These are phyloP conservation scores for Macrolepiota albuminosa DNA, from an alignment of 768 basidiomycete genomes.

Conservation along the genomic window DNA sequence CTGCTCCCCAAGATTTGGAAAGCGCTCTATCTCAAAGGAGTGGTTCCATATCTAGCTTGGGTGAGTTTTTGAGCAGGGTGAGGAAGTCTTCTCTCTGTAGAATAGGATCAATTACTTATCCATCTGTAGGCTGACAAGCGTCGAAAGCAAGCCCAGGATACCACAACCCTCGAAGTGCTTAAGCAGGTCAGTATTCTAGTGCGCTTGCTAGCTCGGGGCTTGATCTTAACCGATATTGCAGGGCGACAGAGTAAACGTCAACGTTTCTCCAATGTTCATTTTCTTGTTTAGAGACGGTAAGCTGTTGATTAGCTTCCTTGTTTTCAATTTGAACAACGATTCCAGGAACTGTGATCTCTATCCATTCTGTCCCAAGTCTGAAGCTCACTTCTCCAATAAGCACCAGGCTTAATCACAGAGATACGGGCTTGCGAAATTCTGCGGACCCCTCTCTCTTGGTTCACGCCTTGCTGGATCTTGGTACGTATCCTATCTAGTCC, in stretches of 20 bases:
- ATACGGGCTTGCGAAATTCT: constrained; percentile 57
- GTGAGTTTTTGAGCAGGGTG: constrained; percentile 10
- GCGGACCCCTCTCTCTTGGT: constrained; percentile 68
- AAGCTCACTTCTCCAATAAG: constrained; percentile 52
- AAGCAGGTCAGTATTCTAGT: constrained; percentile 13
- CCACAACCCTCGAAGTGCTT: constrained; percentile 15
- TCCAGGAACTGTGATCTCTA: constrained; percentile 55
- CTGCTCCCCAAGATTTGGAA: constrained; percentile 14
- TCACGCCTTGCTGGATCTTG: constrained; percentile 60
- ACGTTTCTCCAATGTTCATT: constrained; percentile 56
- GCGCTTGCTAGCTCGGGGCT: background rate
- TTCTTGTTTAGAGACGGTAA: constrained; percentile 60
- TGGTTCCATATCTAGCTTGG: constrained; percentile 11
- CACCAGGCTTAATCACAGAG: constrained; percentile 47
- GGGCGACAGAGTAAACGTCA: constrained; percentile 52
- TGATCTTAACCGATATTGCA: background rate
- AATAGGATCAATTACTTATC: background rate
- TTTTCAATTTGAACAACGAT: background rate
- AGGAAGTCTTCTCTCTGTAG: background rate
- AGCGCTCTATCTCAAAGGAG: constrained; percentile 4
- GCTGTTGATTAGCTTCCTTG: background rate
- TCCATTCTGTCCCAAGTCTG: constrained; percentile 41
- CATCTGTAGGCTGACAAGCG: constrained; percentile 11
- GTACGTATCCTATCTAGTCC: constrained; percentile 23
- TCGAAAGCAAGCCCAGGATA: constrained; percentile 11